Base-by-base conservation (phyloP, 164 flowering plant species). In the Cinnamomum chago region DNA sequence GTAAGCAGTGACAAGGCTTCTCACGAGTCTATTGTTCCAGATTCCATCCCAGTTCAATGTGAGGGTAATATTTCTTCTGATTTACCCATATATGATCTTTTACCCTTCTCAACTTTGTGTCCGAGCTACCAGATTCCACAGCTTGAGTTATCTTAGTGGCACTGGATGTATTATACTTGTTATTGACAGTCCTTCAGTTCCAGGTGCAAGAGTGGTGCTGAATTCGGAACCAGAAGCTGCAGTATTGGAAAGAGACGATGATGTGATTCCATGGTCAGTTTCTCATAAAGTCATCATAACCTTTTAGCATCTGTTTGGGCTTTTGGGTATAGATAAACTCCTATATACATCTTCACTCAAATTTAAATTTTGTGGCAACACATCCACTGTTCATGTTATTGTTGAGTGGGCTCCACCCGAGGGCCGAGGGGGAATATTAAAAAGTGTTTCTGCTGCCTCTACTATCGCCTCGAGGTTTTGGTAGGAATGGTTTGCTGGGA, bases 231-330 rank as follows among this genome's bases (percentile, higher is more conserved):
- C 35, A 73, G 50, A 62, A 72, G 70, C 62, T 15, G 25, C 58
- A 50, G 27, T 69, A 75, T 71, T 65, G 11, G 79, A 78, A 58
- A 81, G 62, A 50, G 52, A 73, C 22, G 66, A 65, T 30, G 51
- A 35, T 77, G 66, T 40, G 64, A 70, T 74, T 1, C 72, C n/a
- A 20, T 62, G 80, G 85, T 83, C 50, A 28, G 75, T 76, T 71
- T n/a, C 52, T 40, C 20, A 24, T 71, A 15, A 50, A 25, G 7
- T 14, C 47, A 11, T 9, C 47, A 40, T 40, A 5, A 40, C 47
- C 47, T 40, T 40, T 40, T 40, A 40, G 47, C 47, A 9, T 40
- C 47, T 40, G 47, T 30, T 30, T 30, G 35, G 35, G 35, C 5
- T 30, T 30, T 30, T 30, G 5, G 35, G 35, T 30, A 30, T 30